Percentiles rank a stretch among this genome's conserved stretches.
These are phyloP conservation scores for Podosphaera fusca DNA, from an alignment of 2,329 filamentous ascomycete genomes.

Conservation along the genomic window DNA sequence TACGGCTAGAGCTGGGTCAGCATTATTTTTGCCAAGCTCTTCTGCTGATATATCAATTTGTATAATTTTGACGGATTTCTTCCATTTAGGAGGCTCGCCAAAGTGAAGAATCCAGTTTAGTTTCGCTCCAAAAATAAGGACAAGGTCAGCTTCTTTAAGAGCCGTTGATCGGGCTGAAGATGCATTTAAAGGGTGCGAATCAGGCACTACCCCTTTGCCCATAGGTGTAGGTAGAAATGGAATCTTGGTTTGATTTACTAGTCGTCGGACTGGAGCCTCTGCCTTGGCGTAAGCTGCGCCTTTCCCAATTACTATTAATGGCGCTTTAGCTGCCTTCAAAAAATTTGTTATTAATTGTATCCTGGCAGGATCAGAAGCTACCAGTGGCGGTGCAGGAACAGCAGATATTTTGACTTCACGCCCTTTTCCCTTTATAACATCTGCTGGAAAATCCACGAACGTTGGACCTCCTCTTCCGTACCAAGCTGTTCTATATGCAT, in stretches of 20 bases:
- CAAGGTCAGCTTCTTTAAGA: constrained; percentile 28
- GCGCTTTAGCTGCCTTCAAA: constrained; percentile 25
- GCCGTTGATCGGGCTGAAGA: constrained; percentile 30
- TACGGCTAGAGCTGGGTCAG: constrained; percentile 24
- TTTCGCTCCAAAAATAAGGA: constrained; percentile 28
- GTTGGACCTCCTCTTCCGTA: constrained; percentile 29
- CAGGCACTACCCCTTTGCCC: constrained; percentile 32
- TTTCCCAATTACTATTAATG: constrained; percentile 30
- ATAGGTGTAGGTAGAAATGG: constrained; percentile 35
- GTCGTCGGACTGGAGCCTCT: constrained; percentile 21
- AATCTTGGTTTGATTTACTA: constrained; percentile 25
- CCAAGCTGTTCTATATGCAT: constrained; percentile 28
- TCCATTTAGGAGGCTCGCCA: constrained; percentile 31
- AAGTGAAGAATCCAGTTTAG: constrained; percentile 36
- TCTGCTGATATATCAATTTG: constrained; percentile 31
- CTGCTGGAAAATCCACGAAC: constrained; percentile 31
- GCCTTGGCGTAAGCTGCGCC: constrained; percentile 30
- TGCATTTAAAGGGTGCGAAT: constrained; percentile 27
- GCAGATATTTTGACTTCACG: constrained; percentile 10
- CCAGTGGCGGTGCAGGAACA: constrained; percentile 19
- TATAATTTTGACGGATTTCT: constrained; percentile 24
- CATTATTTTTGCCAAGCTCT: constrained; percentile 28
- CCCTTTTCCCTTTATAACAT: constrained; percentile 25
- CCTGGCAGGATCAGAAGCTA: constrained; percentile 22
- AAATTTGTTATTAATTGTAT: constrained; percentile 21